phyloP scores from a whole-genome alignment of 129 eudicot genomes.

The Flaveria brownii region DNA sequence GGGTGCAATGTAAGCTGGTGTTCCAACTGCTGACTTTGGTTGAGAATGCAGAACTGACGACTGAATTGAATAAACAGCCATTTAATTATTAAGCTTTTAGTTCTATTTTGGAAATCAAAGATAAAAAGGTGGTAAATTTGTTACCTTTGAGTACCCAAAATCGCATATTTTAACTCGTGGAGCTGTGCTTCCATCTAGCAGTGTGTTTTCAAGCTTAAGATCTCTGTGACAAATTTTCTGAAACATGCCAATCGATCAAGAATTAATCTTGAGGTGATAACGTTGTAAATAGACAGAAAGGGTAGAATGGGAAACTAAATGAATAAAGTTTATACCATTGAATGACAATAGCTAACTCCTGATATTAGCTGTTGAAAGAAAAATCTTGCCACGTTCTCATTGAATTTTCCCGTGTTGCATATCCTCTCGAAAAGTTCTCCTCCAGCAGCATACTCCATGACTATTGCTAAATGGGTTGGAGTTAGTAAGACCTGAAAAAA shows the following conservation, averaged over 20 bases:
- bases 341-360: constrained; percentile 81
- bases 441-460: constrained; percentile 86
- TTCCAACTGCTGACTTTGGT: constrained; percentile 84
- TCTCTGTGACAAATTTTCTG: constrained; percentile 80
- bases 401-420: constrained; percentile 56
- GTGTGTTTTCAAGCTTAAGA: constrained; percentile 76
- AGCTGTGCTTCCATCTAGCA: constrained; percentile 69
- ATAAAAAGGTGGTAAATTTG: neutral
- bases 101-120: neutral
- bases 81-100: neutral
- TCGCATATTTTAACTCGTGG: constrained; percentile 82
- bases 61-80: constrained; percentile 38
- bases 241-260: constrained; percentile 12
- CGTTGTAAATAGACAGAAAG: constrained; percentile 7
- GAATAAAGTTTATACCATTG: constrained; percentile 50
- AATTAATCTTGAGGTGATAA: neutral
- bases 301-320: neutral
- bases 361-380: constrained; percentile 85
- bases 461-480: constrained; percentile 76
- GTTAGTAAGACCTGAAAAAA: constrained; percentile 64
- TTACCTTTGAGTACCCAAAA: constrained; percentile 82
- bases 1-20: constrained; percentile 84
- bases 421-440: constrained; percentile 75
- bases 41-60: constrained; percentile 72
- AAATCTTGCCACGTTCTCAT: constrained; percentile 71